These are phyloP conservation scores for Daldinia loculata DNA, from an alignment of 495 filamentous ascomycete genomes.

Conservation along the genomic window DNA sequence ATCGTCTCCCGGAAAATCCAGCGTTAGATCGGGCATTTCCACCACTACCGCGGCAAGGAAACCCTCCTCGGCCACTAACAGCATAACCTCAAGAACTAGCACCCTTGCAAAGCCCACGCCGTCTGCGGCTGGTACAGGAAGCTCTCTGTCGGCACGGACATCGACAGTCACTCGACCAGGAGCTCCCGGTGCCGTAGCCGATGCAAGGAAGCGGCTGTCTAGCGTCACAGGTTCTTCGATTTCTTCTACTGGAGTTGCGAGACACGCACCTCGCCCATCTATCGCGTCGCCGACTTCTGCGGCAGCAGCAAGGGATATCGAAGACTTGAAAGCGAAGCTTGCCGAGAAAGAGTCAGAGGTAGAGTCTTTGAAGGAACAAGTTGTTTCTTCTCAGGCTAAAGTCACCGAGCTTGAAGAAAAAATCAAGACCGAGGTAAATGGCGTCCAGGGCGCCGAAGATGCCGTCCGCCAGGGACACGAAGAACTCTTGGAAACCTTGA, in stretches of 20 bases:
- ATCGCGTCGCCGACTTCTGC: conserved; percentile 47
- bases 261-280: conserved; percentile 54
- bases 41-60: conserved; percentile 53
- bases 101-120: conserved; percentile 41
- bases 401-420: conserved; percentile 54
- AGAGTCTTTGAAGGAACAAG: conserved; percentile 50
- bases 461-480: conserved; percentile 50
- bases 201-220: conserved; percentile 62
- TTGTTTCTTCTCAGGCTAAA: conserved; percentile 52
- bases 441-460: conserved; percentile 42
- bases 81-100: conserved; percentile 43
- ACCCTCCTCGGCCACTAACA: conserved; percentile 46
- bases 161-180: conserved; percentile 45
- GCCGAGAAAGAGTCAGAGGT: conserved; percentile 60
- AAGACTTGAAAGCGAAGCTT: conserved; percentile 62
- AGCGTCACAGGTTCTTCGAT: conserved; percentile 45
- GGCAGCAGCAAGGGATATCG: conserved; percentile 56
- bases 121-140: conserved; percentile 42
- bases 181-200: conserved; percentile 48
- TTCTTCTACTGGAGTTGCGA: conserved; percentile 27
- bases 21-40: conserved; percentile 46
- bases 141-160: conserved; percentile 41
- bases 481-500: conserved; percentile 55
- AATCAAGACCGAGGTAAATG: conserved; percentile 42
- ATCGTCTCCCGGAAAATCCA: conserved; percentile 53